These are phyloP conservation scores for Diaporthe citri DNA, from an alignment of 2,329 filamentous ascomycete genomes.

Conservation along the genomic window DNA sequence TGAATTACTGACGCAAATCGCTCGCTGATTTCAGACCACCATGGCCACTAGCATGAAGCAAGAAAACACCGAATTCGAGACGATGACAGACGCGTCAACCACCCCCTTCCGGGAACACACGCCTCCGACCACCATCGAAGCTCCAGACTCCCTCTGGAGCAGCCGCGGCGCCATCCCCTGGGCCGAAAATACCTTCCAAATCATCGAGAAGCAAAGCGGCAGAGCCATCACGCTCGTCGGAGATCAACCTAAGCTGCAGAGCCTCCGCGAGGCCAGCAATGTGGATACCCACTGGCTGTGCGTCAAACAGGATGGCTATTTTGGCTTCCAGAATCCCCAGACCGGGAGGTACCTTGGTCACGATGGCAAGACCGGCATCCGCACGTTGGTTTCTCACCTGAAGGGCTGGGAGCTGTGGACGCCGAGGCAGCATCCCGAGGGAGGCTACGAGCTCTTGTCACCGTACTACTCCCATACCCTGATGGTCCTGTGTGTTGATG, in stretches of 20 bases:
- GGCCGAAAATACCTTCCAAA: neutral
- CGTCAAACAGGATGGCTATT: neutral
- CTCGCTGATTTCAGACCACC: neutral
- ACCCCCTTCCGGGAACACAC: neutral
- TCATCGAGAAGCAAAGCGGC: neutral
- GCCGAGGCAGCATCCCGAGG: neutral
- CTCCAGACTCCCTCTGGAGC: neutral
- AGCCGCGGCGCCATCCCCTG: neutral
- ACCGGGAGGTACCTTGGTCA: neutral
- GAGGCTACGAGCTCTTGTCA: neutral
- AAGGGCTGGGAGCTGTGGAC: neutral
- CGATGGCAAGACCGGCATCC: neutral
- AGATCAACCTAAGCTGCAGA: neutral
- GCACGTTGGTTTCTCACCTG: rapidly evolving
- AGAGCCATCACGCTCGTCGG: neutral
- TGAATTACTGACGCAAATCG: neutral
- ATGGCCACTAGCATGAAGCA: neutral
- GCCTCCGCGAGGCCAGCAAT: rapidly evolving
- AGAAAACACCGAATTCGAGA: neutral
- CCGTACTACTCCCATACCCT: neutral
- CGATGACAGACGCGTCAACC: neutral
- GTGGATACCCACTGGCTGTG: neutral
- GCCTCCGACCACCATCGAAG: neutral
- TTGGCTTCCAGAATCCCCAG: neutral
- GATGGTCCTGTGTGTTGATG: neutral